phyloP scores from a whole-genome alignment of 2,329 filamentous ascomycete genomes.

The Aschersonia sp. region DNA sequence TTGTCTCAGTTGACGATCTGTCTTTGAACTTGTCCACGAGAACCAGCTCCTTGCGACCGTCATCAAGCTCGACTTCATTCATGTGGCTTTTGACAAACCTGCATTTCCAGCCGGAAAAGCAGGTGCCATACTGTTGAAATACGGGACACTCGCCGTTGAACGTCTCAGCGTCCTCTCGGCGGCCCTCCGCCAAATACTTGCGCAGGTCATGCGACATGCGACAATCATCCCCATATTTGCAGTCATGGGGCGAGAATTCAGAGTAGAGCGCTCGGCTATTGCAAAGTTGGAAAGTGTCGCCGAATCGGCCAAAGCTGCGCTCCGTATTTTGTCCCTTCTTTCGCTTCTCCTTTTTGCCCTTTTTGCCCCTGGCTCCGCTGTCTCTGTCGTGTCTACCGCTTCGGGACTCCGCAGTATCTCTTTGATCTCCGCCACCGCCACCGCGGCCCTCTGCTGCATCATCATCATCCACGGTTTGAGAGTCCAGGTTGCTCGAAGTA shows the following conservation, averaged over 20 bases:
- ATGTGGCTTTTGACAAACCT: slow-evolving; percentile 82
- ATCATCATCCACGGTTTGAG: slow-evolving; percentile 22
- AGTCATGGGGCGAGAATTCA: slow-evolving; percentile 71
- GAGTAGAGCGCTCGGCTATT: slow-evolving; percentile 53
- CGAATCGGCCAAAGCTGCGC: slow-evolving; percentile 66
- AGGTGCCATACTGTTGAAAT: slow-evolving; percentile 61
- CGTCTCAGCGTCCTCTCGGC: slow-evolving; percentile 63
- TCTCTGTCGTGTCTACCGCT: slow-evolving; percentile 43
- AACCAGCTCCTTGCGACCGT: slow-evolving; percentile 71
- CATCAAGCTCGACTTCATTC: slow-evolving; percentile 59
- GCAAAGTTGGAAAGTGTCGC: slow-evolving; percentile 66
- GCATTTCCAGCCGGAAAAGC: slow-evolving; percentile 84
- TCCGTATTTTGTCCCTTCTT: slow-evolving; percentile 61
- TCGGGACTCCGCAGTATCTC: slow-evolving; percentile 10
- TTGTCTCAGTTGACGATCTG: slow-evolving; percentile 2
- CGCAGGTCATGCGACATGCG: slow-evolving; percentile 72
- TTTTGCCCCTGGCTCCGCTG: slow-evolving; percentile 17
- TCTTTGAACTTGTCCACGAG: slow-evolving; percentile 34
- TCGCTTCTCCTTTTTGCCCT: slow-evolving; percentile 32
- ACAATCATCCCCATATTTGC: slow-evolving; percentile 68
- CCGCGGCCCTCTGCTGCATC: slow-evolving; percentile 32
- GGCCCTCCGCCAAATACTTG: slow-evolving; percentile 69
- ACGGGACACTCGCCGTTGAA: slow-evolving; percentile 71
- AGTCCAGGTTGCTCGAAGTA: slow-evolving; percentile 9
- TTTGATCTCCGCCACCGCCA: slow-evolving; percentile 12